These are phyloP conservation scores for Coprinopsis marcescibilis DNA, from an alignment of 768 basidiomycete genomes.

Conservation along the genomic window DNA sequence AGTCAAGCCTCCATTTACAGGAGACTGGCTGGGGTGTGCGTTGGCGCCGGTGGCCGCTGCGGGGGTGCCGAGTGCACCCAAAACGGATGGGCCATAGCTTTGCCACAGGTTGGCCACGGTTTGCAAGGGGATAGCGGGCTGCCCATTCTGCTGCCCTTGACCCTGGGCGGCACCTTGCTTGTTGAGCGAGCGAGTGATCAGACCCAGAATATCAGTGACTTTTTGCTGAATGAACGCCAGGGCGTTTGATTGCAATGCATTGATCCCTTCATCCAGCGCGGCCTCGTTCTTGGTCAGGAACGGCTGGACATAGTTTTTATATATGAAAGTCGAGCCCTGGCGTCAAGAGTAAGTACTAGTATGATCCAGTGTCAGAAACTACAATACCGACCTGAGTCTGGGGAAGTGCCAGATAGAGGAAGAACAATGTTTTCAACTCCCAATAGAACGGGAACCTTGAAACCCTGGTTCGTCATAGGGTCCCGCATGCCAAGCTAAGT, in stretches of 20 bases:
- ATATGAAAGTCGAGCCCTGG: slow-evolving; percentile 66
- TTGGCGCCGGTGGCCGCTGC: slow-evolving; percentile 7
- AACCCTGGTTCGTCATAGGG: slow-evolving; percentile 13
- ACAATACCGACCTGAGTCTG: slow-evolving; percentile 52
- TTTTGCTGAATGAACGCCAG: slow-evolving; percentile 52
- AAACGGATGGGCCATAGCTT: slow-evolving; percentile 33
- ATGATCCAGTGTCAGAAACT: slow-evolving; percentile 5
- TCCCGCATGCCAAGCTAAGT: slow-evolving; percentile 6
- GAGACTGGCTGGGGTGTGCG: slow-evolving; percentile 12
- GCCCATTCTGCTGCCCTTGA: slow-evolving; percentile 13
- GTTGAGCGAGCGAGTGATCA: slow-evolving; percentile 38
- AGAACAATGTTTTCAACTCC: slow-evolving; percentile 63
- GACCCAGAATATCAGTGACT: slow-evolving; percentile 41
- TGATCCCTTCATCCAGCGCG: slow-evolving; percentile 54
- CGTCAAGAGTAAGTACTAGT: slow-evolving; percentile 4
- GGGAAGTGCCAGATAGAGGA: slow-evolving; percentile 63
- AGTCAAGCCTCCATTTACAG: slow-evolving; percentile 5
- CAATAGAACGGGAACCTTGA: slow-evolving; percentile 72
- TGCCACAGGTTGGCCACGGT: slow-evolving; percentile 28
- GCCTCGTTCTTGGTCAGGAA: slow-evolving; percentile 55
- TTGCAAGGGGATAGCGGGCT: not conserved
- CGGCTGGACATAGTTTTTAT: slow-evolving; percentile 53
- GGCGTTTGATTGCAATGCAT: slow-evolving; percentile 46
- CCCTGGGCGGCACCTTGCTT: slow-evolving; percentile 25
- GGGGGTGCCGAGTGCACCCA: slow-evolving; percentile 17